Evolutionary conservation across 2,329 filamentous ascomycete species (phyloP).

Genomic region (Xylaria digitata): DNA sequence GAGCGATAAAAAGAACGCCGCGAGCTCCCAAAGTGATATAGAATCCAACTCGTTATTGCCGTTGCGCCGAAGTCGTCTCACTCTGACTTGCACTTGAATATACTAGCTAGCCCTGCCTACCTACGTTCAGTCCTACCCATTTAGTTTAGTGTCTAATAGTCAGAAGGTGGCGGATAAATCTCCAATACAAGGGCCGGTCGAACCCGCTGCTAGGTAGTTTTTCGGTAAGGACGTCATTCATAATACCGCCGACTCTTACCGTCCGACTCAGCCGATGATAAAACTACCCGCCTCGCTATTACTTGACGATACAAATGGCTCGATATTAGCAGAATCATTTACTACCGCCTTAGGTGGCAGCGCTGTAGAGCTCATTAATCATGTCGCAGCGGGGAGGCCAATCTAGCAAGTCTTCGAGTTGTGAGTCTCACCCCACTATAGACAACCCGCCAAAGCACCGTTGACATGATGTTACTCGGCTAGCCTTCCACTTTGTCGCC

Average conservation of each 20-base stretch:
- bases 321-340: slow-evolving; percentile 22
- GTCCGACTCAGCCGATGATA: slow-evolving; percentile 18
- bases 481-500: slow-evolving; percentile 87
- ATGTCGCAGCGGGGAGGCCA: slow-evolving; percentile 42
- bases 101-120: background rate
- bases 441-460: background rate
- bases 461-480: slow-evolving; percentile 14
- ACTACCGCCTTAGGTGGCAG: slow-evolving; percentile 28
- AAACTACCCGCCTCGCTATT: background rate
- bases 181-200: background rate
- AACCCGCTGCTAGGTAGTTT: background rate
- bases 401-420: slow-evolving; percentile 43
- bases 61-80: background rate
- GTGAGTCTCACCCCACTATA: slow-evolving; percentile 38
- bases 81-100: slow-evolving; percentile 16
- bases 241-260: background rate
- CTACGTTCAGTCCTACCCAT: slow-evolving; percentile 2
- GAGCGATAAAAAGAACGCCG: slow-evolving; percentile 1
- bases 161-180: background rate
- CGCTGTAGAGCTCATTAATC: slow-evolving; percentile 31
- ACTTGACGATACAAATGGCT: slow-evolving; percentile 30
- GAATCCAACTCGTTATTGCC: background rate
- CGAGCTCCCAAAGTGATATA: slow-evolving; percentile 7
- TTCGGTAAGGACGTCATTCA: slow-evolving; percentile 15
- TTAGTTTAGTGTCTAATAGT: background rate